Evolutionary conservation across 169 alveolate species (phyloP), one percentile per base, ranked within the genome.

Genomic region (Eimeria nieschulzi): DNA sequence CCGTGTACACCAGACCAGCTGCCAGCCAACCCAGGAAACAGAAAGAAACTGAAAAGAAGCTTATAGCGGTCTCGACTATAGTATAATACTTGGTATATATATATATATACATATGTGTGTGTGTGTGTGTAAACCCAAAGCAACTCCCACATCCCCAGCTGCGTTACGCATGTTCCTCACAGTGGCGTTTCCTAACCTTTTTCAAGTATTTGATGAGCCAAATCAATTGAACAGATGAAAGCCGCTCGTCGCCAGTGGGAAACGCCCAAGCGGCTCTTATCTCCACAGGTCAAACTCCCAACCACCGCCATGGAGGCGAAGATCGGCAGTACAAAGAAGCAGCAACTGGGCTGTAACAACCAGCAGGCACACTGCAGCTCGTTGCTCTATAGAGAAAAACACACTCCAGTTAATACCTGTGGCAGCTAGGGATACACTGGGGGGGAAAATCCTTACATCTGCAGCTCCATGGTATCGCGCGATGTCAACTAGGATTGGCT

Each of bases 1-100:
- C 94, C 0, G 94, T 91, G 51, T 66, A 91, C 19, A 91, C 83
- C 46, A 91, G 75, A 10, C 94, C 94, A 12, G 84, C 94, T 91
- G 94, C 64, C 63, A 5, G 12, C 23, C 17, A 21, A 7, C 84
- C 13, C 55, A 26, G 17, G 55, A 15, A 3, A 17, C 46, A 33
- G 64, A 5, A 9, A 12, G 0, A 70, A 12, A 70, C 19, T 59
- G 9, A 59, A 59, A 66, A 15, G 76, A 66, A 66, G 15, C 15
- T 33, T 3, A 33, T 33, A 33, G 46, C 46, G 46, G 46, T 33
- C 6, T 33, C 46, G 46, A 3, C 46, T 0, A 75, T 19, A 75
- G 15, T 7, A 33, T 9, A 46, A 15, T 8, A 23, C 9, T n/a
- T n/a, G 26, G 23, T 25, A 55, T 53, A 55, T 23, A 78, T 59